These are phyloP conservation scores for Zea mays DNA, from an alignment of 176 grass and related monocot species.

Conservation along the genomic window DNA sequence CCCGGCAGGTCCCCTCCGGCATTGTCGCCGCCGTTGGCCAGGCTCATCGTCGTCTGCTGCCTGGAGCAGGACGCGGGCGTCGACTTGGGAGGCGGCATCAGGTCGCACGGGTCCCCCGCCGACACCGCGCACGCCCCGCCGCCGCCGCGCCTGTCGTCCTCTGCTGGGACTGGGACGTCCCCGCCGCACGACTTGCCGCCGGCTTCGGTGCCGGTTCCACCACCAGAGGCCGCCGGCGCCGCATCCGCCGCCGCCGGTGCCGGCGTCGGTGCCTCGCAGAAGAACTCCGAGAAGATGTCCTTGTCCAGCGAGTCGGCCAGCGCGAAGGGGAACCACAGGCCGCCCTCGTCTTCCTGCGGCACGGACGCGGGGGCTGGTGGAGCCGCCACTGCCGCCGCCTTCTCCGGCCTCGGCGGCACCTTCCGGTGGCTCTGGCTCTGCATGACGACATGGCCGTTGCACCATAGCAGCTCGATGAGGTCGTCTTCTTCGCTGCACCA, in stretches of 20 bases:
- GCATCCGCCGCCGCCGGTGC: background rate
- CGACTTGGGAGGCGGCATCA: constrained; percentile 79
- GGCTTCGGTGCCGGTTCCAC: background rate
- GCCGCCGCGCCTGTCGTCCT: background rate
- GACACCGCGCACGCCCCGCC: background rate
- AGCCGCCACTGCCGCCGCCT: background rate
- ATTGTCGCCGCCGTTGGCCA: constrained; percentile 14
- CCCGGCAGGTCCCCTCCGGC: constrained; percentile 31
- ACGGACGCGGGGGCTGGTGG: background rate
- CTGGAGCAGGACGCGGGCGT: constrained; percentile 37
- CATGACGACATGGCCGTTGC: constrained; percentile 81
- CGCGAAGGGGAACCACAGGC: constrained; percentile 66
- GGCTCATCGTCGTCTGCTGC: constrained; percentile 47
- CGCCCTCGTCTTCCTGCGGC: constrained; percentile 53
- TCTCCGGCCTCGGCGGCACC: constrained; percentile 45
- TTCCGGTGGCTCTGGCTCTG: constrained; percentile 70
- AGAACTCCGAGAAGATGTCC: constrained; percentile 77
- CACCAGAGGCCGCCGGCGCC: background rate
- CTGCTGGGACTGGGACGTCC: background rate
- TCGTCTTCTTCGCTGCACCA: constrained; percentile 59
- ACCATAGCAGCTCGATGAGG: constrained; percentile 86
- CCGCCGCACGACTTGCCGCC: background rate
- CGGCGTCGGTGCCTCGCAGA: constrained; percentile 39
- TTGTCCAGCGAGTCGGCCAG: constrained; percentile 73
- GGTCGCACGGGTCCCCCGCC: constrained; percentile 38